Percentiles rank a stretch among this genome's conserved stretches.
Evolutionary conservation across 108 stramenopile species (phyloP).

Genomic region (Nitzschia sp.): DNA sequence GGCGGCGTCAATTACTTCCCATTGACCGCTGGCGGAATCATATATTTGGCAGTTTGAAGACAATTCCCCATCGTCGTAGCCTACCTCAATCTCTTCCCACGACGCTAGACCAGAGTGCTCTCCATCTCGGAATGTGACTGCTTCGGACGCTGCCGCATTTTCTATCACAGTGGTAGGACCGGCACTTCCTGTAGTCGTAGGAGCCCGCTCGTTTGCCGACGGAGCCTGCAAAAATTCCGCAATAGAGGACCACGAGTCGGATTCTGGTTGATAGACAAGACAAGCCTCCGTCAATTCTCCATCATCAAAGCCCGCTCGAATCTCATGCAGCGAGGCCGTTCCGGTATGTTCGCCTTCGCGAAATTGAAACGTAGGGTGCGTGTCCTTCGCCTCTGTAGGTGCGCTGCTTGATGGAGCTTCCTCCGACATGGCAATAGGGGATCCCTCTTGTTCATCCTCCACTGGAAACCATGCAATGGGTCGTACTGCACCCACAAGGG

Average conservation of each 20-base stretch:
- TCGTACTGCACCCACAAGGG: slow-evolving; percentile 52
- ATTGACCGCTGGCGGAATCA: slow-evolving; percentile 44
- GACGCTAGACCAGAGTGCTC: slow-evolving; percentile 73
- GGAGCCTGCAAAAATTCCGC: neutral
- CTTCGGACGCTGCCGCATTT: neutral
- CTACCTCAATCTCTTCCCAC: slow-evolving; percentile 64
- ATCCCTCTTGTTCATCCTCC: neutral
- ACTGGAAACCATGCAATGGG: slow-evolving; percentile 33
- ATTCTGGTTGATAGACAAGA: slow-evolving; percentile 42
- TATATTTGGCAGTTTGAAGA: slow-evolving; percentile 58
- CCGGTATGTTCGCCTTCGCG: slow-evolving; percentile 75
- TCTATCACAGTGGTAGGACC: neutral
- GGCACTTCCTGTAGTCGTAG: neutral
- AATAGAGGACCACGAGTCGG: slow-evolving; percentile 56
- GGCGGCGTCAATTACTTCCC: slow-evolving; percentile 50
- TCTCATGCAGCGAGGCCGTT: slow-evolving; percentile 67
- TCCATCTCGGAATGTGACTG: slow-evolving; percentile 61
- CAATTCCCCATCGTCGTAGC: slow-evolving; percentile 77
- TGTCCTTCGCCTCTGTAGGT: neutral
- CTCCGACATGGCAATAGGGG: neutral
- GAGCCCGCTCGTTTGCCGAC: neutral
- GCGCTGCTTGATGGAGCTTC: too few species aligned
- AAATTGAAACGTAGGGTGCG: slow-evolving; percentile 33
- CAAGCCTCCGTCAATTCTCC: slow-evolving; percentile 72
- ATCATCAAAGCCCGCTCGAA: slow-evolving; percentile 68